These are phyloP conservation scores for Alternaria ethzedia DNA, from an alignment of 2,329 filamentous ascomycete species.

Conservation along the genomic window DNA sequence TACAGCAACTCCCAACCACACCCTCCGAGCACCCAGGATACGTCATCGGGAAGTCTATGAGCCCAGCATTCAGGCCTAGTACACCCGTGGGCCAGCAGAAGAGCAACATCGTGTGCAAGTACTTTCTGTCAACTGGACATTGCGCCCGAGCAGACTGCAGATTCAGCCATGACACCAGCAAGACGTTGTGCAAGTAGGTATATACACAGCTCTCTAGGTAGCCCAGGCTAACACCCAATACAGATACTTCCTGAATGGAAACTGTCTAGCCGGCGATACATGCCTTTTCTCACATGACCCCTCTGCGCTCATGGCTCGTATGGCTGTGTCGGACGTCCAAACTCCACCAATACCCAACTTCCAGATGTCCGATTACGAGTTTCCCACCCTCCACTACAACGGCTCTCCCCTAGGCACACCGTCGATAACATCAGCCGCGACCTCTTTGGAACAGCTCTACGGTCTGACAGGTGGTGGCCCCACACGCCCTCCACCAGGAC, in stretches of 20 bases:
- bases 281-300: slow-evolving; percentile 99
- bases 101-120: slow-evolving; percentile 93
- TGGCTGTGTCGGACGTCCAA: slow-evolving; percentile 73
- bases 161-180: slow-evolving; percentile 95
- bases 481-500: slow-evolving; percentile 70
- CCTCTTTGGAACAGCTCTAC: slow-evolving; percentile 53
- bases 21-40: slow-evolving; percentile 67
- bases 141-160: slow-evolving; percentile 95
- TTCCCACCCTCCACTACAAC: slow-evolving; percentile 71
- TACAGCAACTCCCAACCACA: slow-evolving; percentile 54
- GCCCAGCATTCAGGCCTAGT: slow-evolving; percentile 70
- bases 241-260: slow-evolving; percentile 95
- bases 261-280: slow-evolving; percentile 89
- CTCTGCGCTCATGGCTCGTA: slow-evolving; percentile 79
- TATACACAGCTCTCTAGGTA: neutral
- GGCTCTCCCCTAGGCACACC: slow-evolving; percentile 51
- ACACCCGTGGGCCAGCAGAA: slow-evolving; percentile 80
- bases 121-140: slow-evolving; percentile 93
- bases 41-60: slow-evolving; percentile 89
- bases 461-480: slow-evolving; percentile 39
- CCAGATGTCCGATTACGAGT: slow-evolving; percentile 84
- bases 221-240: slow-evolving; percentile 31
- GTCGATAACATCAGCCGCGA: slow-evolving; percentile 50
- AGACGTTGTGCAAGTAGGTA: slow-evolving; percentile 96
- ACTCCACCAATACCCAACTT: slow-evolving; percentile 72